A percentile compares a stretch with the other conserved stretches of the same genome.
Conservation (phyloP, 2,329 filamentous ascomycete species). For the Amauroascus niger region DNA sequence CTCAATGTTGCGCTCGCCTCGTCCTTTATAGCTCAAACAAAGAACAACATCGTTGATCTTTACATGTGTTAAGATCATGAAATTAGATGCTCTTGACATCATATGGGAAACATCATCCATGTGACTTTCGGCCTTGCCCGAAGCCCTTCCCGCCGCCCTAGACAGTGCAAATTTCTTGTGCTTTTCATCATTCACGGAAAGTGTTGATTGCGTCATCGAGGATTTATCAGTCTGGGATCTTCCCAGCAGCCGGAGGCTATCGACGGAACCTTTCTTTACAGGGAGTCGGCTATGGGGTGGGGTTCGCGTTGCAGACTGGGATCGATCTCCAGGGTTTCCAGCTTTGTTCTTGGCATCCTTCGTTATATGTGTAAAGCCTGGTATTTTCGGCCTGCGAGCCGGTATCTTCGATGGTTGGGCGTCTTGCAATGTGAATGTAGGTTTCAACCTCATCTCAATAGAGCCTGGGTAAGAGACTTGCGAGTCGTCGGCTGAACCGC, state of each 20-base stretch:
- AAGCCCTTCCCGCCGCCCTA: slow-evolving; percentile 42
- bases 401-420: slow-evolving; percentile 30
- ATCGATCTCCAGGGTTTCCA: slow-evolving; percentile 15
- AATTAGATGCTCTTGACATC: slow-evolving; percentile 89
- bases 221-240: slow-evolving; percentile 32
- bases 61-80: slow-evolving; percentile 94
- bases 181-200: slow-evolving; percentile 31
- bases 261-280: slow-evolving; percentile 34
- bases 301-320: slow-evolving; percentile 18
- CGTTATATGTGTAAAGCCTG: neutral
- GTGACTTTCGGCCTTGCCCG: slow-evolving; percentile 51
- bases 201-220: slow-evolving; percentile 21
- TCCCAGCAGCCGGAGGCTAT: slow-evolving; percentile 33
- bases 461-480: slow-evolving; percentile 59
- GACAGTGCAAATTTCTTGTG: slow-evolving; percentile 42
- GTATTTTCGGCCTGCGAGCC: slow-evolving; percentile 18
- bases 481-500: slow-evolving; percentile 37
- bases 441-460: slow-evolving; percentile 70
- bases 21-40: slow-evolving; percentile 93
- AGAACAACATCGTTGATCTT: slow-evolving; percentile 91
- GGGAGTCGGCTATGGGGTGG: slow-evolving; percentile 21
- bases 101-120: slow-evolving; percentile 92
- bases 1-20: slow-evolving; percentile 87
- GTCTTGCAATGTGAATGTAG: slow-evolving; percentile 57
- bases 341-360: slow-evolving; percentile 11